Evolutionary conservation across 768 basidiomycete species (phyloP).

Genomic region (Leccinum imitatum): DNA sequence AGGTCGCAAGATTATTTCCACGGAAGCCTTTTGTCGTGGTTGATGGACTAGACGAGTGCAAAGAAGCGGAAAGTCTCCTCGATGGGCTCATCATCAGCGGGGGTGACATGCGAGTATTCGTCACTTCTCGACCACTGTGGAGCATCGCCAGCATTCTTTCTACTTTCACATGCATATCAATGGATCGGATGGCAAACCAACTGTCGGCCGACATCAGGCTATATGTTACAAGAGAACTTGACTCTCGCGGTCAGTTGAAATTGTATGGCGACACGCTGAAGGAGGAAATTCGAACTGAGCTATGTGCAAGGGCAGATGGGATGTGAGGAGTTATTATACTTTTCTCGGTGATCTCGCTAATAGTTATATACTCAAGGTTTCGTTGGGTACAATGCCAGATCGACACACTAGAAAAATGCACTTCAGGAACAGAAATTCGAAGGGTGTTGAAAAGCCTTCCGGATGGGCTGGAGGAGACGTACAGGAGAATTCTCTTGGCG

Average conservation of each 20-base stretch:
- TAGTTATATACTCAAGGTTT: slow-evolving; percentile 1
- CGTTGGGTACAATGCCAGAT: slow-evolving; percentile 21
- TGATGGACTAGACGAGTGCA: slow-evolving; percentile 27
- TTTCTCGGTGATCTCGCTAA: not conserved
- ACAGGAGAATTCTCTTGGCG: too few relatives aligned
- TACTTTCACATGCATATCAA: slow-evolving; percentile 9
- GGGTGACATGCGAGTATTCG: slow-evolving; percentile 1
- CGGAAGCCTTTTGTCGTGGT: slow-evolving; percentile 14
- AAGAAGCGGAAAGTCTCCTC: slow-evolving; percentile 10
- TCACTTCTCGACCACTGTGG: slow-evolving; percentile 11
- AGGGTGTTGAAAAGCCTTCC: slow-evolving; percentile 10
- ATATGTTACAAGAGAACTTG: slow-evolving; percentile 12
- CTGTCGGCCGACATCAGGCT: slow-evolving; percentile 12
- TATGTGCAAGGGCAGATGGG: slow-evolving; percentile 18
- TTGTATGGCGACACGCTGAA: slow-evolving; percentile 1
- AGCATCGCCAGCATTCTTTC: slow-evolving; percentile 4
- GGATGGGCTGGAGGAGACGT: slow-evolving; percentile 8
- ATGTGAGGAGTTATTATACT: slow-evolving; percentile 12
- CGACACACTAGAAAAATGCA: slow-evolving; percentile 7
- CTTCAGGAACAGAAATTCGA: not conserved
- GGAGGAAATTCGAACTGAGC: slow-evolving; percentile 2
- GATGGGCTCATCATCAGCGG: slow-evolving; percentile 3
- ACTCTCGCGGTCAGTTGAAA: slow-evolving; percentile 9
- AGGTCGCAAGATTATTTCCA: not conserved
- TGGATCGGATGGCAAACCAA: slow-evolving; percentile 1